Evolutionary conservation across 2,329 filamentous ascomycete species (phyloP).

Genomic region (Stachybotrys chartarum): DNA sequence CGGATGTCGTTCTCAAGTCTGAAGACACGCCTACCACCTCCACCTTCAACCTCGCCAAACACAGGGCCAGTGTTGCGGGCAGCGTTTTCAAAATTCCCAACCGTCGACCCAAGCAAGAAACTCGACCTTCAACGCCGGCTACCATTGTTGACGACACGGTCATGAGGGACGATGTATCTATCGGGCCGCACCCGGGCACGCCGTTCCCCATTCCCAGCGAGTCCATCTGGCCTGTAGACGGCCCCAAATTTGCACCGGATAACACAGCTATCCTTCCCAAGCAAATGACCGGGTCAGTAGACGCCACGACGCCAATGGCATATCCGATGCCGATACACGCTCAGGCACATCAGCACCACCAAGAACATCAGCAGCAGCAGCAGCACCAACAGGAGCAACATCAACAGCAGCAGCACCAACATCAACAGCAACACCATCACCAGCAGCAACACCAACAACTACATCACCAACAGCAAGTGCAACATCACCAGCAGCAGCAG

Average conservation of each 20-base stretch:
- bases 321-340: conserved; percentile 17
- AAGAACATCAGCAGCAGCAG: conserved; percentile 1
- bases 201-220: conserved; percentile 32
- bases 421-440: conserved; percentile 9
- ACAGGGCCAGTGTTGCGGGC: conserved; percentile 17
- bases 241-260: conserved; percentile 31
- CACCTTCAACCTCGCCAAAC: conserved; percentile 16
- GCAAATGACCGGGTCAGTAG: conserved; percentile 24
- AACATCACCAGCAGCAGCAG: neutral
- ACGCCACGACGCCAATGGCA: conserved; percentile 18
- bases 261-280: conserved; percentile 15
- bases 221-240: conserved; percentile 27
- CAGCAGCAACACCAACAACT: conserved; percentile 5
- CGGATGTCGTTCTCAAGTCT: conserved; percentile 13
- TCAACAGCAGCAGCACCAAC: conserved; percentile 21
- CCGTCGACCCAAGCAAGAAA: conserved; percentile 26
- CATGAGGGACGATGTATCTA: conserved; percentile 24
- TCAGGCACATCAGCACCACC: neutral
- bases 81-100: conserved; percentile 22
- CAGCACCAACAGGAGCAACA: conserved; percentile 8
- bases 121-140: conserved; percentile 26
- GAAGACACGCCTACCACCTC: conserved; percentile 19
- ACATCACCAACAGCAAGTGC: neutral
- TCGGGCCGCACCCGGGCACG: conserved; percentile 32
- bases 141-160: conserved; percentile 19